A percentile compares a stretch with the other conserved stretches of the same genome.
phyloP scores from a whole-genome alignment of 164 flowering plant genomes.

The Paratinospora sagittata region DNA sequence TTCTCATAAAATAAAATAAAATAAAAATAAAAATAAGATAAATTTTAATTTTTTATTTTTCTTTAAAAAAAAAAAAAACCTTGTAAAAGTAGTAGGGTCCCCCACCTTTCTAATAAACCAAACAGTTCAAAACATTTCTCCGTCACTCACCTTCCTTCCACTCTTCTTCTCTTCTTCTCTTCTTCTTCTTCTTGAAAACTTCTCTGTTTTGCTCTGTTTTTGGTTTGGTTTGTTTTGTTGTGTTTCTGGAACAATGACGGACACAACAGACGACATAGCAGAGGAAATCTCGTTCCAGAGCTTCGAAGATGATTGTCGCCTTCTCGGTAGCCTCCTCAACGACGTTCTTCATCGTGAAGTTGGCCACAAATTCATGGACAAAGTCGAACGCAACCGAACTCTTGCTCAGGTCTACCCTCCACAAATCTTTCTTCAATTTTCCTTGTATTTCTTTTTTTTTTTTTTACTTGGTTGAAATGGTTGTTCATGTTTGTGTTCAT shows the following conservation, averaged over 20 bases:
- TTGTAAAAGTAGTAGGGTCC: too few species aligned
- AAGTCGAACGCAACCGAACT: constrained; percentile 49
- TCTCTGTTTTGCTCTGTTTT: constrained; percentile 1
- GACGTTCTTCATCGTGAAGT: constrained; percentile 72
- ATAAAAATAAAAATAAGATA: too few species aligned
- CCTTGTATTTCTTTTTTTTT: background rate
- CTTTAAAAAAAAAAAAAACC: too few species aligned
- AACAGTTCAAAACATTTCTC: background rate
- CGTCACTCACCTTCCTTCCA: background rate
- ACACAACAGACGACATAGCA: constrained; percentile 81
- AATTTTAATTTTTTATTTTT: too few species aligned
- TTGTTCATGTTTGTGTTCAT: too few species aligned
- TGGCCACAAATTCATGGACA: constrained; percentile 51
- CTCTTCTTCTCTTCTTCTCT: too few species aligned
- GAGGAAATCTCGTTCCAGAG: constrained; percentile 81
- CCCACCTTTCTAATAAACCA: too few species aligned
- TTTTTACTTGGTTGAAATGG: too few species aligned
- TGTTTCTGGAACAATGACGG: constrained; percentile 44
- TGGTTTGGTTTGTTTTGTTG: background rate
- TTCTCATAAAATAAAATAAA: too few species aligned
- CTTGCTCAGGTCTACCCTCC: constrained; percentile 56
- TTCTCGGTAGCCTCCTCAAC: constrained; percentile 62
- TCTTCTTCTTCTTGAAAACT: background rate
- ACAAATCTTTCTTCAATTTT: background rate
- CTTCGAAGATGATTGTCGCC: constrained; percentile 69